Conservation (phyloP, 352 stramenopile genomes). For the Blastocystis sp. region DNA sequence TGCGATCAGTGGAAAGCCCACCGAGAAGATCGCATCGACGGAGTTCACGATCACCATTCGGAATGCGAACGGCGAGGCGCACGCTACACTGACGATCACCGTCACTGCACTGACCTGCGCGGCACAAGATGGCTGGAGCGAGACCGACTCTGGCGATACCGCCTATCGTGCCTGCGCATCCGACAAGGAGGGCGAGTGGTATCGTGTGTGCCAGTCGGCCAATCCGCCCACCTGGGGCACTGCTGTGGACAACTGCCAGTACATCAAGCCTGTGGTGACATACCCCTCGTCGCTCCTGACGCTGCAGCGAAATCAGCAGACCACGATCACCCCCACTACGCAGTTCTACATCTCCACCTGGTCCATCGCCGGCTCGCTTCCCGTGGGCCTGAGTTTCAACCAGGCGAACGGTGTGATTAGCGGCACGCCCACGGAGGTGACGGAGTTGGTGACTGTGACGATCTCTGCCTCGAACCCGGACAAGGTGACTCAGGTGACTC, state of each 20-base stretch:
- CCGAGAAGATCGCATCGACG: not conserved
- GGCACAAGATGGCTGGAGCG: slow-evolving; percentile 3
- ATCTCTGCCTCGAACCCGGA: slow-evolving; percentile 15
- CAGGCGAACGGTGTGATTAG: slow-evolving; percentile 34
- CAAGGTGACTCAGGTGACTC: slow-evolving; percentile 24
- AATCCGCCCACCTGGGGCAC: slow-evolving; percentile 33
- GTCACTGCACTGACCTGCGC: not conserved
- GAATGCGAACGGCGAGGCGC: slow-evolving; percentile 35
- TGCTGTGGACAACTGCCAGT: slow-evolving; percentile 31
- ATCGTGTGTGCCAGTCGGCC: slow-evolving; percentile 19
- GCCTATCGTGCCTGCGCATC: not conserved
- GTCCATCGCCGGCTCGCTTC: not conserved
- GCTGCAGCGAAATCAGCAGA: slow-evolving; percentile 1
- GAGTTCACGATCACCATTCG: slow-evolving; percentile 30
- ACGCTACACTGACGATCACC: slow-evolving; percentile 30
- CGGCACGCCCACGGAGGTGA: slow-evolving; percentile 17
- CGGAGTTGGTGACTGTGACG: not conserved
- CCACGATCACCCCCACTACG: slow-evolving; percentile 1
- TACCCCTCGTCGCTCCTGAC: not conserved
- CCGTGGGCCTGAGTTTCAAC: slow-evolving; percentile 14
- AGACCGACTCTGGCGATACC: slow-evolving; percentile 46
- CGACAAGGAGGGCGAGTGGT: slow-evolving; percentile 53
- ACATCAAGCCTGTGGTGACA: slow-evolving; percentile 51
- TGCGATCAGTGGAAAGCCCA: slow-evolving; percentile 46
- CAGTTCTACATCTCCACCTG: slow-evolving; percentile 51